A percentile compares a stretch with the other conserved stretches of the same genome.
phyloP scores from a whole-genome alignment of 306 rosid species.

The Quercus berberidifolia region DNA sequence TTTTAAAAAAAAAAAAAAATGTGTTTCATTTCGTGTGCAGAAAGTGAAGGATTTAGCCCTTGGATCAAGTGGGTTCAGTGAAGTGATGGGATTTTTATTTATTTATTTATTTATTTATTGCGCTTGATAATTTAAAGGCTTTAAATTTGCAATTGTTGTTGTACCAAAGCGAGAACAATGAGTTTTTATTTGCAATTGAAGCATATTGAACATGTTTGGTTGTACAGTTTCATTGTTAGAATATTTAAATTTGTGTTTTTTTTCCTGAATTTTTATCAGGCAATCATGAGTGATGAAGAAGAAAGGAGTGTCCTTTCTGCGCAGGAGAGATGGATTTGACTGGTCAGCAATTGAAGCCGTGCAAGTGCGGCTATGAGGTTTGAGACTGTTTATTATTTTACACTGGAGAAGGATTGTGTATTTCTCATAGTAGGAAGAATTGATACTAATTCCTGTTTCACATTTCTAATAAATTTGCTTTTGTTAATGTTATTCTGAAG shows the following conservation, averaged over 20 bases:
- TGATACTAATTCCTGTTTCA: background rate
- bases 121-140: background rate
- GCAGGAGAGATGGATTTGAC: conserved; percentile 99
- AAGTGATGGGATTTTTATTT: no score
- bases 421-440: no score
- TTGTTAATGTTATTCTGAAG: background rate
- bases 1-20: background rate
- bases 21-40: background rate
- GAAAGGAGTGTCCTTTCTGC: conserved; percentile 95
- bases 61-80: background rate
- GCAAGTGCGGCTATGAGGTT: conserved; percentile 96
- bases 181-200: background rate
- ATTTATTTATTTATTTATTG: background rate
- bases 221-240: background rate
- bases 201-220: background rate
- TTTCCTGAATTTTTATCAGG: conserved; percentile 21
- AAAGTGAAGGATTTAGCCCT: background rate
- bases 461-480: background rate
- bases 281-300: conserved; percentile 93
- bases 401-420: no score
- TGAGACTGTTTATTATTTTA: no score
- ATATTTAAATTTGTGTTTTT: conserved; percentile 2
- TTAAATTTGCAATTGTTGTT: background rate
- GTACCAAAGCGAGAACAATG: no score
- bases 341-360: conserved; percentile 97